Evolutionary conservation across 2,329 filamentous ascomycete species (phyloP), one percentile per base, ranked within the genome.

Genomic region (Hypoxylon sp.): DNA sequence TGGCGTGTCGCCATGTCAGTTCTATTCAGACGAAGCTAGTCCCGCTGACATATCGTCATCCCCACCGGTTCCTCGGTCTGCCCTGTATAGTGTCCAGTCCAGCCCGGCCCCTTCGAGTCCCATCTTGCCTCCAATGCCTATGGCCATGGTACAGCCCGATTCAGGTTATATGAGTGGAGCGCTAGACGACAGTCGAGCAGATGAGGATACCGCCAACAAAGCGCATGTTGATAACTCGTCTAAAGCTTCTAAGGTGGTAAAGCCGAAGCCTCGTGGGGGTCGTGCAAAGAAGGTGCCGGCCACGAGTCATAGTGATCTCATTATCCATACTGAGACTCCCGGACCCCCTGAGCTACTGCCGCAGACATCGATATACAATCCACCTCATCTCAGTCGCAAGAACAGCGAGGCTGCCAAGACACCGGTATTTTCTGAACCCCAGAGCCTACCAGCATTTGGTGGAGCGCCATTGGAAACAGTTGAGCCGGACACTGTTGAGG

Each of bases 21-120:
- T 69, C 6, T 83, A 82, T 67, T 81, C 79, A 39, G 85, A 87
- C 56, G 86, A 84, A 55, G 84, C 91, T 60, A 96, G 93, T 55
- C 91, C 93, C 3, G 89, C 88, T 51, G 92, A 93, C 57, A 93
- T 98, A 71, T 91, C 91, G 1, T 98, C 96, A 0, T 98, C 95
- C 2, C 95, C 95, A 12, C 96, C 96, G 0, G 84, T 96, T 1
- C 88, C 94, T 67, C 86, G 88, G 69, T 85, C 85, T 37, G 82
- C 84, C 29, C 79, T 83, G 45, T 88, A 83, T 70, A 81, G 73
- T 56, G 67, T 85, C 29, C 82, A 77, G 53, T 87, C 86, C 1
- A 89, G 87, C 63, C 89, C 91, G 3, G 87, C 88, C 27, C 88
- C 90, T 25, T 97, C 94, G 1, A 98, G 95, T 75, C 96, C 95